A percentile compares a stretch with the other conserved stretches of the same genome.
Conservation (phyloP, 2,329 filamentous ascomycete species). For the Didymella segeticola region DNA sequence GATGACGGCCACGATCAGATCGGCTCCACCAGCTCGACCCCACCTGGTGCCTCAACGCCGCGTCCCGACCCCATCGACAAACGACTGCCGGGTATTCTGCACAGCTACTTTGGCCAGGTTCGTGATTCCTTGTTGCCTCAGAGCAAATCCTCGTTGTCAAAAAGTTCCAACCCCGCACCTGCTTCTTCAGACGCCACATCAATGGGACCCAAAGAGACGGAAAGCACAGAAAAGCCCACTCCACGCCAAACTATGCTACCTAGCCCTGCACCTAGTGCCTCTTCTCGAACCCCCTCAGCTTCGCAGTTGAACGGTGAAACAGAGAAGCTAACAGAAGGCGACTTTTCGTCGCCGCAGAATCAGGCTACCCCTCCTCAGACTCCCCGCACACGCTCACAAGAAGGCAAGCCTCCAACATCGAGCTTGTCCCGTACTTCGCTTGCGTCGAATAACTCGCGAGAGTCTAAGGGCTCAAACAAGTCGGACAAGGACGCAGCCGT, state of each 20-base stretch:
- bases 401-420: conserved; percentile 53
- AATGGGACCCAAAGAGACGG: conserved; percentile 31
- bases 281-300: conserved; percentile 56
- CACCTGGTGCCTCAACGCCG: conserved; percentile 90
- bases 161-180: conserved; percentile 47
- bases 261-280: conserved; percentile 56
- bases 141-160: conserved; percentile 48
- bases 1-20: conserved; percentile 76
- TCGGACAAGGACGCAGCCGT: conserved; percentile 60
- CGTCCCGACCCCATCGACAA: conserved; percentile 94
- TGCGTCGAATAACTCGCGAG: conserved; percentile 51
- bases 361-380: conserved; percentile 95
- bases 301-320: conserved; percentile 72
- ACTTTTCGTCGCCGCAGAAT: conserved; percentile 62
- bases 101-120: conserved; percentile 99
- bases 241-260: conserved; percentile 60
- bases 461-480: conserved; percentile 29
- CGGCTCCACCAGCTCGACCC: conserved; percentile 80
- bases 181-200: conserved; percentile 22
- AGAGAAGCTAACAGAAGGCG: conserved; percentile 88
- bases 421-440: conserved; percentile 60
- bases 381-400: conserved; percentile 81
- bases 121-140: conserved; percentile 69
- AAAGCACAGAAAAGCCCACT: conserved; percentile 17
- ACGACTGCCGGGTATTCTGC: conserved; percentile 91